Conservation (phyloP, 2,329 filamentous ascomycete species). For the Aschersonia sp. region DNA sequence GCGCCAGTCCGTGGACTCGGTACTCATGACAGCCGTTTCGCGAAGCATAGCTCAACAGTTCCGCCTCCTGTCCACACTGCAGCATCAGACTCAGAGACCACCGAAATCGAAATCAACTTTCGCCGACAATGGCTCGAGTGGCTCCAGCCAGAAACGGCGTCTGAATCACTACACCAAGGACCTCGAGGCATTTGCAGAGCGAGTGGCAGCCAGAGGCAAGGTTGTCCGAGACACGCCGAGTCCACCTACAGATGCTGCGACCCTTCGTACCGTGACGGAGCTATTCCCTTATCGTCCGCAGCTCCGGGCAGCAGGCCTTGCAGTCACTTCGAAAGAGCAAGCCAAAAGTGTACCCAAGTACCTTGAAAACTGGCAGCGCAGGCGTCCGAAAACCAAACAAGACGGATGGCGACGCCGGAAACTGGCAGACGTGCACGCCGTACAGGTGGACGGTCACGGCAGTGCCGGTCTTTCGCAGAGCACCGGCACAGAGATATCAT, state of each 20-base stretch:
- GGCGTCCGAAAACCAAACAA: not conserved
- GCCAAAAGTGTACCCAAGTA: constrained; percentile 15
- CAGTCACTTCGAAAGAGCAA: constrained; percentile 36
- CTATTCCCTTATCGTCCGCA: constrained; percentile 38
- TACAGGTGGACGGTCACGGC: constrained; percentile 15
- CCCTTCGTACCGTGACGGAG: constrained; percentile 34
- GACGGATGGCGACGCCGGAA: not conserved
- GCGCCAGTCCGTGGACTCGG: constrained; percentile 19
- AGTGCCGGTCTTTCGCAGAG: constrained; percentile 8
- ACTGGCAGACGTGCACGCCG: not conserved
- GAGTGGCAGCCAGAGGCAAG: constrained; percentile 21
- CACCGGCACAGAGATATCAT: constrained; percentile 16
- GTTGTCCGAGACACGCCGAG: constrained; percentile 24
- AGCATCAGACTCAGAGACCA: not conserved
- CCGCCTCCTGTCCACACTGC: constrained; percentile 20
- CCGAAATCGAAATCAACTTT: not conserved
- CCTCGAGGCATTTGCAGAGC: constrained; percentile 16
- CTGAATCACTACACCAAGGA: constrained; percentile 21
- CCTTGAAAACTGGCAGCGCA: constrained; percentile 4
- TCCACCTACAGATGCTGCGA: constrained; percentile 23
- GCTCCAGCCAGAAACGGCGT: constrained; percentile 26
- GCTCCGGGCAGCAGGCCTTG: constrained; percentile 37
- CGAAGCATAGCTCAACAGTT: constrained; percentile 30
- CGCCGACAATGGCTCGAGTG: constrained; percentile 18
- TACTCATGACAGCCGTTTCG: constrained; percentile 28